Conservation (phyloP, 768 basidiomycete genomes). For the Tylopilus subfusipes region DNA sequence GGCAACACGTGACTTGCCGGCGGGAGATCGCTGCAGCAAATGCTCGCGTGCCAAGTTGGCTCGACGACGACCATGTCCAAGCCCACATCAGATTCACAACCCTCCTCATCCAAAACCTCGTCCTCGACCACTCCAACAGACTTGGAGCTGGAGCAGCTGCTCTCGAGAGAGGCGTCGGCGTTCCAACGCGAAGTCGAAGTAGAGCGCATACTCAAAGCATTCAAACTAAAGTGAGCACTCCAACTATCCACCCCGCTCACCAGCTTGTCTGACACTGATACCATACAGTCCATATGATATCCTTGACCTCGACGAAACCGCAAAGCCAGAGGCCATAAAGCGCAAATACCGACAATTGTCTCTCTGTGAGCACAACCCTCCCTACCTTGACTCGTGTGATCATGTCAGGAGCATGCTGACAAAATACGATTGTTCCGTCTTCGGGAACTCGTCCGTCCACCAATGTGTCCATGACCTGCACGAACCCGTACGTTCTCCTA, state of each 20-base stretch:
- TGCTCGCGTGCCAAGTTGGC: not conserved
- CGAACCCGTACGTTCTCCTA: conserved; percentile 41
- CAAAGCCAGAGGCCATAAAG: conserved; percentile 81
- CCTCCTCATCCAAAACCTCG: conserved; percentile 3
- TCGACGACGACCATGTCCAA: conserved; percentile 23
- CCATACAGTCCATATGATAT: conserved; percentile 86
- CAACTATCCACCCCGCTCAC: not conserved
- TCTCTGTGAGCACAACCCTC: conserved; percentile 55
- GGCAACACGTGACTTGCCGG: conserved; percentile 18
- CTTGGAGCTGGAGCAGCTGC: conserved; percentile 72
- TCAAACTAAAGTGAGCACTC: conserved; percentile 85
- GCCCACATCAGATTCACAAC: conserved; percentile 8
- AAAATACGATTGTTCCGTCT: conserved; percentile 6
- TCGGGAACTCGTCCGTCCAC: not conserved
- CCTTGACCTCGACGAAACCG: conserved; percentile 70
- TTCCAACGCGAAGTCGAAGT: conserved; percentile 87
- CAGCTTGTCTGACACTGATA: not conserved
- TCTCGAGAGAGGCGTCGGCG: conserved; percentile 77
- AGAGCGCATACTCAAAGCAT: conserved; percentile 87
- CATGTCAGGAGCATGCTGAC: conserved; percentile 21
- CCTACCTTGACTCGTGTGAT: not conserved
- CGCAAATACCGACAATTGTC: conserved; percentile 83
- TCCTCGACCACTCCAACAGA: conserved; percentile 28
- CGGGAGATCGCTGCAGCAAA: not conserved
- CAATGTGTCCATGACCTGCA: not conserved